phyloP scores from a whole-genome alignment of 345 rosid genomes.

The Eucalyptus decipiens region DNA sequence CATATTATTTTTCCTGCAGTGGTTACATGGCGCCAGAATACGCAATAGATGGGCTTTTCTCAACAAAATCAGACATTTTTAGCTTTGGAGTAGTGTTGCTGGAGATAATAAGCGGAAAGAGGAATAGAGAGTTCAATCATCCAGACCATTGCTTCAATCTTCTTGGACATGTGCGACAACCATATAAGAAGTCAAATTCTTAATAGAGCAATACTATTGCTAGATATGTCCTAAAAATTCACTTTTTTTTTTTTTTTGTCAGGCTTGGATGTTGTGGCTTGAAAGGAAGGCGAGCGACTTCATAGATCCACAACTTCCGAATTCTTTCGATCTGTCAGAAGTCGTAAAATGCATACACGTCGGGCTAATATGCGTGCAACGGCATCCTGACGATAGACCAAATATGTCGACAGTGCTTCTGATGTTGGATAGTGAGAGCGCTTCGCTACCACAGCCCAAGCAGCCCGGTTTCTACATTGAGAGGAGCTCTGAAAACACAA shows the following conservation, averaged over 20 bases:
- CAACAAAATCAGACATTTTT: not conserved
- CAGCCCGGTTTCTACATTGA: not conserved
- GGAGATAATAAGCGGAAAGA: not conserved
- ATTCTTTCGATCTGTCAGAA: conserved; percentile 1
- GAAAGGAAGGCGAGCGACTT: conserved; percentile 5
- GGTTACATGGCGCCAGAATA: conserved; percentile 4
- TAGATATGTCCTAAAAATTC: not conserved
- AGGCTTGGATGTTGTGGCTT: conserved; percentile 30
- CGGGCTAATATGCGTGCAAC: conserved; percentile 30
- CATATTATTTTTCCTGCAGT: not conserved
- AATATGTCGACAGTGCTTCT: not conserved
- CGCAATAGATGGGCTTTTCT: not conserved
- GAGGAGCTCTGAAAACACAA: not conserved
- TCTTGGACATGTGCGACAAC: not conserved
- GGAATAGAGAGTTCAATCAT: not conserved
- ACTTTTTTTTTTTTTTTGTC: not conserved
- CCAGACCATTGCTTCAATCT: not conserved
- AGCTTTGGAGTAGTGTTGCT: not conserved
- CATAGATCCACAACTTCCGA: conserved; percentile 4
- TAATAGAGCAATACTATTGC: not conserved
- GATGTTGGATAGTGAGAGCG: not conserved
- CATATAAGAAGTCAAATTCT: too few species aligned
- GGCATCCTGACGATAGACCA: conserved; percentile 18
- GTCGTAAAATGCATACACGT: conserved; percentile 17
- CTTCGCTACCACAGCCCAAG: not conserved